Evolutionary conservation across 441 rosid genomes (phyloP), one percentile per base, ranked within the genome.

Genomic region (Bocquillonia castaneifolia): DNA sequence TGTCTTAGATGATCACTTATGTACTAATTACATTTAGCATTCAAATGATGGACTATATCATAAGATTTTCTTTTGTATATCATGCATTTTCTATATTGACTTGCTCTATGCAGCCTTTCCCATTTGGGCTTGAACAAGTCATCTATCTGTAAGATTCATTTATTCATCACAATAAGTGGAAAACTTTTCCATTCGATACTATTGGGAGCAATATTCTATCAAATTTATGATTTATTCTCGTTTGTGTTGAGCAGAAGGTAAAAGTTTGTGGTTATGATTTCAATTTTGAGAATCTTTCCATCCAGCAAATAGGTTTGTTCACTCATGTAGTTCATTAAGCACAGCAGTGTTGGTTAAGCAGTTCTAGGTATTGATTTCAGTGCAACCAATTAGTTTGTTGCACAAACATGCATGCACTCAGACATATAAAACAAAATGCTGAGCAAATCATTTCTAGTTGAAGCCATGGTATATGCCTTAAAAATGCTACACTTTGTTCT

Each of bases 21-120:
- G 83, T 85, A 82, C 75, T 66, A 63, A 69, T 78, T 67, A 74
- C 77, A 64, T 82, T 77, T 79, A 73, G 79, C 80, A 68, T 77
- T 68, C 77, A 80, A 72, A 68, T 75, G 74, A 76, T 80, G 76
- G 70, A 73, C 73, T 76, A 67, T 76, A 59, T 68, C 72, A 64
- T 69, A 65, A 75, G 60, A 77, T 59, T 66, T 36, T 71, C 70
- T 34, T 34, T 44, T 57, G 23, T n/a, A 20, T 17, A 18, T 68
- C 15, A 13, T 3, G 5, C 15, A 20, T 61, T 52, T 5, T 25
- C 18, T 50, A 10, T 34, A 37, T 18, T 22, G 51, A 28, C 29
- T 50, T 18, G 20, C 12, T 14, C 6, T 23, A 44, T 45, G 36
- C 32, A 13, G 34, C 22, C 20, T 22, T 7, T 32, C 44, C n/a